A percentile compares a stretch with the other conserved stretches of the same genome.
Evolutionary conservation across 164 flowering plant species (phyloP).

Genomic region (Nelumbo lutea): DNA sequence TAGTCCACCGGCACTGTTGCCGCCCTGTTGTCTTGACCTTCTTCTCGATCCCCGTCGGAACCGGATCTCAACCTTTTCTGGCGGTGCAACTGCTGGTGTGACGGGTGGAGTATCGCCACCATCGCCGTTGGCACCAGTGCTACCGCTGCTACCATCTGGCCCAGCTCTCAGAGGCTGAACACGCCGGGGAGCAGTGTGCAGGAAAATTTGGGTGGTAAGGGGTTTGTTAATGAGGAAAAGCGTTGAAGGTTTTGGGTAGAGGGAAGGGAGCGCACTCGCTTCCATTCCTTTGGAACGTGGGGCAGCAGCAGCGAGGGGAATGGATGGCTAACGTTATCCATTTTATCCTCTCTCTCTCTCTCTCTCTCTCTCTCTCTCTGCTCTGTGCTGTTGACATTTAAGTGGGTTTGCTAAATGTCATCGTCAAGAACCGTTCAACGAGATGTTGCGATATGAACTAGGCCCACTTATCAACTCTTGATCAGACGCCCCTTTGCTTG

Average conservation of each 20-base stretch:
- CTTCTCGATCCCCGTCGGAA: constrained; percentile 36
- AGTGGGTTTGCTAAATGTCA: no score
- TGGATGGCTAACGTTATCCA: neutral
- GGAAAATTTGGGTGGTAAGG: neutral
- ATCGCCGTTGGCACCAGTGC: neutral
- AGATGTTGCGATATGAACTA: no score
- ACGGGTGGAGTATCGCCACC: constrained; percentile 2
- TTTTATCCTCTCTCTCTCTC: neutral
- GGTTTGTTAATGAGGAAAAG: neutral
- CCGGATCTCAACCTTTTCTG: constrained; percentile 27
- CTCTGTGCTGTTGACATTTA: no score
- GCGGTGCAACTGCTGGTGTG: constrained; percentile 23
- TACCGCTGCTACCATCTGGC: neutral
- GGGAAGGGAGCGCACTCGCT: neutral
- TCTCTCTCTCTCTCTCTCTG: neutral
- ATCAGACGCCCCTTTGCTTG: no score
- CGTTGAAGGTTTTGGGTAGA: neutral
- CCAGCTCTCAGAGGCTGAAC: neutral
- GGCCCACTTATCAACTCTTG: no score
- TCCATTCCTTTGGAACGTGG: neutral
- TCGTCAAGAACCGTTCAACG: no score
- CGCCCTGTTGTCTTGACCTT: constrained; percentile 17
- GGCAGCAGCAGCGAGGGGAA: neutral
- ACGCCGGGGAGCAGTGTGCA: neutral
- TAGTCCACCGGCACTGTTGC: constrained; percentile 5